phyloP scores from a whole-genome alignment of 495 filamentous ascomycete genomes.

The Aspergillus ellipticus region DNA sequence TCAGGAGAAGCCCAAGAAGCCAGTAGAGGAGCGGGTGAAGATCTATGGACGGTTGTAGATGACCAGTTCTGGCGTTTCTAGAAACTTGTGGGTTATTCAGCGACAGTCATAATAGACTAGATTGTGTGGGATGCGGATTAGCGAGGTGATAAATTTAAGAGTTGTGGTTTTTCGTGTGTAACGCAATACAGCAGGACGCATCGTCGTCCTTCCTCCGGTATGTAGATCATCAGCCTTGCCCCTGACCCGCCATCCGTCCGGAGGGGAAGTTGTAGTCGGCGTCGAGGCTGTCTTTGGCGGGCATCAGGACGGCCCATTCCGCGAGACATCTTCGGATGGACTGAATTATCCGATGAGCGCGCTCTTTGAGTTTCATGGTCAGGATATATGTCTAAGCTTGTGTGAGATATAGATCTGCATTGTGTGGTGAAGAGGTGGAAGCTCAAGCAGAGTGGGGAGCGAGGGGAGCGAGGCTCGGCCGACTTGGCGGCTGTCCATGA shows the following conservation, averaged over 20 bases:
- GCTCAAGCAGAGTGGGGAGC: neutral
- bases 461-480: too few species aligned
- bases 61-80: neutral
- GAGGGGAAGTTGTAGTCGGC: conserved; percentile 1
- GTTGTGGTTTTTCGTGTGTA: neutral
- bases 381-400: neutral
- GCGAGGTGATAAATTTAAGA: neutral
- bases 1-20: conserved; percentile 34
- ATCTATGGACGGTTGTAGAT: conserved; percentile 26
- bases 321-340: neutral
- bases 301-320: neutral
- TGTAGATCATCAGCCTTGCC: neutral
- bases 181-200: too few species aligned
- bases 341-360: neutral
- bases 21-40: conserved; percentile 38
- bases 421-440: neutral
- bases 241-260: neutral
- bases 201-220: neutral
- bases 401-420: neutral
- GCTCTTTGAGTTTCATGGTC: neutral
- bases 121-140: neutral
- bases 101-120: neutral
- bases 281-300: neutral
- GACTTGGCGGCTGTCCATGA: neutral
- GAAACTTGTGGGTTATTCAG: neutral